Percentiles rank a stretch among this genome's conserved stretches.
Conservation (phyloP, 805 yeast species). For the Yamadazyma takamatsuzukensis region DNA sequence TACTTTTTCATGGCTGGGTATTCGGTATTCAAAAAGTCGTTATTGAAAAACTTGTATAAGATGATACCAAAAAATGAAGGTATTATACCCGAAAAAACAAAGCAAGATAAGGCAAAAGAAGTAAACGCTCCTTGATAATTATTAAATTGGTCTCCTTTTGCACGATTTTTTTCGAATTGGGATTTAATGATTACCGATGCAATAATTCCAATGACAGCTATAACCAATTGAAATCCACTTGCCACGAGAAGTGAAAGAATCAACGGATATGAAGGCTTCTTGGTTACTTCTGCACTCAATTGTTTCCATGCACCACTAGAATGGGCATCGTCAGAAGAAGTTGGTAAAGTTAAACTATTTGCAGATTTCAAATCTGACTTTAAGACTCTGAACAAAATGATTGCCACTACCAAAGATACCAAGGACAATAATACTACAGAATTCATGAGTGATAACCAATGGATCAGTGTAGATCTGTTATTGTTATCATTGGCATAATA, state of each 20-base stretch:
- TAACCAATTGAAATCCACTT: slow-evolving; percentile 69
- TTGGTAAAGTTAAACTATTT: slow-evolving; percentile 10
- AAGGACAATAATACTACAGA: slow-evolving; percentile 63
- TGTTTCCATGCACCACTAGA: slow-evolving; percentile 44
- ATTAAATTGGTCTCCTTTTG: slow-evolving; percentile 47
- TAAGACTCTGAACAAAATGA: slow-evolving; percentile 56
- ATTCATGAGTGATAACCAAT: slow-evolving; percentile 75
- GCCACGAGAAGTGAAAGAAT: slow-evolving; percentile 58
- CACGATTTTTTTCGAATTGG: slow-evolving; percentile 16
- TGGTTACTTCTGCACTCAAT: slow-evolving; percentile 50
- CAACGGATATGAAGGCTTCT: slow-evolving; percentile 46
- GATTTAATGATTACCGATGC: slow-evolving; percentile 43
- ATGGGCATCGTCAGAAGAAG: slow-evolving; percentile 6
- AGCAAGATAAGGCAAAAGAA: slow-evolving; percentile 54
- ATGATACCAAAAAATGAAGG: slow-evolving; percentile 73
- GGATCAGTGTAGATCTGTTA: slow-evolving; percentile 48
- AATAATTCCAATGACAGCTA: slow-evolving; percentile 61
- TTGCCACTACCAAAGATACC: slow-evolving; percentile 61
- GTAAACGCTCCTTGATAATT: slow-evolving; percentile 61
- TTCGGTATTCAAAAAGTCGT: slow-evolving; percentile 27
- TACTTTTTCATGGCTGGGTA: slow-evolving; percentile 13
- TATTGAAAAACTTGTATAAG: slow-evolving; percentile 53
- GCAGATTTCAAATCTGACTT: slow-evolving; percentile 21
- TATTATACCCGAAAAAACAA: slow-evolving; percentile 67
- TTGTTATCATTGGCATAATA: slow-evolving; percentile 56